Percentiles rank a stretch among this genome's conserved stretches.
phyloP scores from a whole-genome alignment of 441 rosid genomes.

The Brassica balearica region DNA sequence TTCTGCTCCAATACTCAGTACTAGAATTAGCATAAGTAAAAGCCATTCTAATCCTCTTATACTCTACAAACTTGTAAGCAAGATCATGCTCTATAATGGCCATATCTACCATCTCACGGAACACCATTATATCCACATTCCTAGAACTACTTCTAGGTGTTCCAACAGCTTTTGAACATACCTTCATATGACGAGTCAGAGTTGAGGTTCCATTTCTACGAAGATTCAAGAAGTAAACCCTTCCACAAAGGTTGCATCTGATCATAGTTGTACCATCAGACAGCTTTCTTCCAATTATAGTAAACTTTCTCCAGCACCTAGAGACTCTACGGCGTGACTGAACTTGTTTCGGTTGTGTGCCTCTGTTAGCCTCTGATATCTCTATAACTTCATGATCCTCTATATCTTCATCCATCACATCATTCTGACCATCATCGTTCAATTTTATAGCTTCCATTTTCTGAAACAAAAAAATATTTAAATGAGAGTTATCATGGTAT shows the following conservation, averaged over 20 bases:
- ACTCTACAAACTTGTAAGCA: background rate
- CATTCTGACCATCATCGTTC: background rate
- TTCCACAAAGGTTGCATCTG: background rate
- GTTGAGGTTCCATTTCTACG: background rate
- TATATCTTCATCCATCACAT: background rate
- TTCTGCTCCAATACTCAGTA: background rate
- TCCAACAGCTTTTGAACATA: background rate
- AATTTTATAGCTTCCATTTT: background rate
- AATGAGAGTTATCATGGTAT: background rate
- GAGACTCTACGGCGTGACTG: background rate
- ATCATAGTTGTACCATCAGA: background rate
- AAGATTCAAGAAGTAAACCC: background rate
- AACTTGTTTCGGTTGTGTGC: background rate
- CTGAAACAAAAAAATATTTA: background rate
- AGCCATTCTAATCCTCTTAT: background rate
- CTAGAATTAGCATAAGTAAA: background rate
- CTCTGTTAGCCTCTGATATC: background rate
- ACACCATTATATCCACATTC: background rate
- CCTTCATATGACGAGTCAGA: background rate
- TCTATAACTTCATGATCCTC: background rate
- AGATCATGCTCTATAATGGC: constrained; percentile 1
- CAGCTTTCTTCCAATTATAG: background rate
- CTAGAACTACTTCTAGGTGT: background rate
- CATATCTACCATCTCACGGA: background rate
- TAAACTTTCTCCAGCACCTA: background rate